Base-by-base conservation (phyloP, 2,329 filamentous ascomycete genomes). In the Alternaria arborescens region DNA sequence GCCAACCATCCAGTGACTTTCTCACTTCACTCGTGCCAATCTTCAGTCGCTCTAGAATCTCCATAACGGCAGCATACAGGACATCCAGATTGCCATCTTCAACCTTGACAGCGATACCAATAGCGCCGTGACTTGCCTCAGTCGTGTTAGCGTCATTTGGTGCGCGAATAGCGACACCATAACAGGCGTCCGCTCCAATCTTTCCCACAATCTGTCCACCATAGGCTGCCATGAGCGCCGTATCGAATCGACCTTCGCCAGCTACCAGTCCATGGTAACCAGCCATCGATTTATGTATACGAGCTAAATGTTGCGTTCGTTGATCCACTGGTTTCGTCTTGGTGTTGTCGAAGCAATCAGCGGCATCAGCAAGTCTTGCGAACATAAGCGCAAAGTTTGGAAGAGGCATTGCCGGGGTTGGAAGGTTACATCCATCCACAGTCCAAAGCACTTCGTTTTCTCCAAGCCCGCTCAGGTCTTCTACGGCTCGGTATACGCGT, bases 171-270 rank as follows among this genome's bases (percentile, higher is more conserved):
- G 78, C 82, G 8, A 85, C 68, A 0, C 77, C 81, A 64, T 85
- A 85, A 48, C 81, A 85, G 0, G 77, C 83, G 64, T 85, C 82
- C 0, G 83, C 83, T 0, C 83, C 83, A 3, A 85, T 42, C 61
- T 86, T 85, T 1, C 83, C 82, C 38, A 84, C 76, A 0, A 84
- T 53, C 0, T 59, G 28, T 0, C 79, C 81, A 2, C 64, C 43
- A 52, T 79, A 84, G 7, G 38, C 28, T 14, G 18, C 42, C 82
- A 84, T 83, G 2, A 85, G 71, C 8, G 64, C 63, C 0, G 82
- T 85, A 50, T 82, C 85, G 64, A 85, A 85, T 0, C 83, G 72
- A 0, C 72, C 78, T 8, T 82, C 77, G 0, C 84, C 82, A 0
- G 73, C 83, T 1, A 85, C 79, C 58, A 82, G 70, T 11, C 83